Evolutionary conservation across 2,329 filamentous ascomycete genomes (phyloP), one percentile per base, ranked within the genome.

Genomic region (Biscogniauxia mediterranea): DNA sequence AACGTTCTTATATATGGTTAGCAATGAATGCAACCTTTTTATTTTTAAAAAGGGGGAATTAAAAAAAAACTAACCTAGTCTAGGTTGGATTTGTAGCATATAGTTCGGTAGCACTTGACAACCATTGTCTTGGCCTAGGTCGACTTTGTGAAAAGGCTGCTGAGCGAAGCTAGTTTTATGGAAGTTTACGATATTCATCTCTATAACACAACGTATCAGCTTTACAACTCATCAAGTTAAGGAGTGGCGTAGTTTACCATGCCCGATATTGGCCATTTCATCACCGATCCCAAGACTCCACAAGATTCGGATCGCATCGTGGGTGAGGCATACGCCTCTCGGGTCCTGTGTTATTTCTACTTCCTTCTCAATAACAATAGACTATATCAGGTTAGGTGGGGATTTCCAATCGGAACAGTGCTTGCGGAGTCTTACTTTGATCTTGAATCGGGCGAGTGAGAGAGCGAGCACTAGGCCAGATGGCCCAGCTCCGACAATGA

Each of bases 401-500:
- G 25, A 3, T 8, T 5, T 21, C 23, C 17, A 17, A 23, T 52
- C 13, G 5, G 11, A 23, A 55, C 19, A 2, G 15, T 38, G 2
- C 2, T 53, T 3, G n/a, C 13, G 49, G 52, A 55, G 28, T 52
- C 63, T 59, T 46, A 70, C 69, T 55, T 65, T 66, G 26, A 71
- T 53, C 46, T 64, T 60, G 55, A 69, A 64, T 53, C 63, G 67
- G 7, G 66, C 68, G 13, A 71, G 57, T 19, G 59, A 61, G 11
- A 71, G 61, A 11, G 61, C 68, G 20, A 71, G 54, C 13, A 64
- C 61, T 21, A 71, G 60, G 9, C 69, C 68, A 19, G 69, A 58
- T 19, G 69, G 69, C 2, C 69, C 69, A 32, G 68, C 68, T 21
- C 69, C 69, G 7, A 70, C 65, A 21, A 71, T 69, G 38, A 71